Conservation (phyloP, 768 basidiomycete genomes). For the Agrocybe praecox region DNA sequence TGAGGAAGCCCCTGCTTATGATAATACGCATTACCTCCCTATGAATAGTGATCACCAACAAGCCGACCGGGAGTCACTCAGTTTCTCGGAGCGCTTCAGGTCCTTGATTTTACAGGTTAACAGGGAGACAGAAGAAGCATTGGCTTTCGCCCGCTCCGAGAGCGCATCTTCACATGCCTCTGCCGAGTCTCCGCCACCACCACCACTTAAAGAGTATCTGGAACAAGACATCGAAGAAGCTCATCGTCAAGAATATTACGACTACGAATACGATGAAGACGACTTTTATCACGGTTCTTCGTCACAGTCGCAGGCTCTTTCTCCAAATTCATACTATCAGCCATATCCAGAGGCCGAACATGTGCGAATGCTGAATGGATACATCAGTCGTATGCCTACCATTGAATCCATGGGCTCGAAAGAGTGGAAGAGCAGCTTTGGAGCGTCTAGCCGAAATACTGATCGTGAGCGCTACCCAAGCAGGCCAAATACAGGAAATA, state of each 20-base stretch:
- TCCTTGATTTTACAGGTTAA: slow-evolving; percentile 49
- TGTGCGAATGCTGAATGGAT: slow-evolving; percentile 63
- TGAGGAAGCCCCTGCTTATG: slow-evolving; percentile 20
- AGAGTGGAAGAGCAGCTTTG: slow-evolving; percentile 43
- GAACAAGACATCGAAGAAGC: slow-evolving; percentile 14
- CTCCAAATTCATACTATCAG: slow-evolving; percentile 34
- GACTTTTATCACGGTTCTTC: slow-evolving; percentile 27
- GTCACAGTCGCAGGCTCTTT: slow-evolving; percentile 14
- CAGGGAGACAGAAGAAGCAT: slow-evolving; percentile 54
- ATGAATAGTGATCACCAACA: slow-evolving; percentile 9
- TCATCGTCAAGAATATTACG: slow-evolving; percentile 14
- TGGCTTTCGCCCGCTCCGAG: slow-evolving; percentile 39
- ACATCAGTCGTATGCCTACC: slow-evolving; percentile 76
- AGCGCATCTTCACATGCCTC: slow-evolving; percentile 19
- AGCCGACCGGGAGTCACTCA: slow-evolving; percentile 36
- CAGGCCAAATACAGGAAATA: slow-evolving; percentile 41
- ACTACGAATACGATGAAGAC: slow-evolving; percentile 26
- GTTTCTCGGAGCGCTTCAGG: slow-evolving; percentile 55
- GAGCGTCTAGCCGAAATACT: slow-evolving; percentile 21
- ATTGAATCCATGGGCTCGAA: slow-evolving; percentile 76
- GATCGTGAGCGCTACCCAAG: slow-evolving; percentile 24
- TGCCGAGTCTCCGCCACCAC: slow-evolving; percentile 7
- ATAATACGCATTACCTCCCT: slow-evolving; percentile 16
- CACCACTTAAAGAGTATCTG: slow-evolving; percentile 4
- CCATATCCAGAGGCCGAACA: slow-evolving; percentile 49